These are phyloP conservation scores for Biscogniauxia sp. DNA, from an alignment of 2,329 filamentous ascomycete species.

Conservation along the genomic window DNA sequence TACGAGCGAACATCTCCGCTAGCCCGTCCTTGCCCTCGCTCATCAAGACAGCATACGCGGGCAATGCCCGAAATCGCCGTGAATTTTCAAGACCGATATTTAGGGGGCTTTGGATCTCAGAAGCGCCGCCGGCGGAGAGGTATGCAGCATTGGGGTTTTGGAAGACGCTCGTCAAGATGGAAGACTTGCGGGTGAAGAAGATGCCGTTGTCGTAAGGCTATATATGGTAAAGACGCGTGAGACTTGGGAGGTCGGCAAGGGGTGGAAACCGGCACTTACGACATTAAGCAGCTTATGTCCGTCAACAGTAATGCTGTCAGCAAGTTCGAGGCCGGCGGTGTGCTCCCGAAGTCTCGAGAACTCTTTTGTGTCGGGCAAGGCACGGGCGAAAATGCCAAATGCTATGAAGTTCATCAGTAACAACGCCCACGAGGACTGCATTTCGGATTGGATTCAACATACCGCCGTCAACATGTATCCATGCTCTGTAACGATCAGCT, in stretches of 20 bases:
- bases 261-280: conserved; percentile 40
- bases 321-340: conserved; percentile 69
- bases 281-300: conserved; percentile 93
- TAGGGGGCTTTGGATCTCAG: conserved; percentile 70
- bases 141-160: conserved; percentile 85
- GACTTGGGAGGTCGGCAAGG: background rate
- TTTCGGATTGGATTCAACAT: conserved; percentile 22
- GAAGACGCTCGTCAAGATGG: conserved; percentile 63
- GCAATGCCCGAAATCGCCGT: conserved; percentile 84
- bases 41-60: conserved; percentile 76
- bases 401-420: conserved; percentile 43
- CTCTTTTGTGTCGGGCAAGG: conserved; percentile 55
- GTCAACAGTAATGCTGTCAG: conserved; percentile 84
- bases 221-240: background rate
- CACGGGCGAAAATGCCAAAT: conserved; percentile 78
- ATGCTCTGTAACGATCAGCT: conserved; percentile 71
- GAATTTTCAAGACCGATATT: conserved; percentile 92
- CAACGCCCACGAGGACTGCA: background rate
- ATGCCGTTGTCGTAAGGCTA: conserved; percentile 89
- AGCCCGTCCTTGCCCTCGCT: conserved; percentile 73
- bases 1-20: conserved; percentile 64
- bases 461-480: conserved; percentile 87
- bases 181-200: conserved; percentile 70
- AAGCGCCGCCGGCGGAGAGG: conserved; percentile 47
- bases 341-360: conserved; percentile 53